Evolutionary conservation across 2,329 filamentous ascomycete genomes (phyloP), one percentile per base, ranked within the genome.

Genomic region (Ophiostoma angusticollis): DNA sequence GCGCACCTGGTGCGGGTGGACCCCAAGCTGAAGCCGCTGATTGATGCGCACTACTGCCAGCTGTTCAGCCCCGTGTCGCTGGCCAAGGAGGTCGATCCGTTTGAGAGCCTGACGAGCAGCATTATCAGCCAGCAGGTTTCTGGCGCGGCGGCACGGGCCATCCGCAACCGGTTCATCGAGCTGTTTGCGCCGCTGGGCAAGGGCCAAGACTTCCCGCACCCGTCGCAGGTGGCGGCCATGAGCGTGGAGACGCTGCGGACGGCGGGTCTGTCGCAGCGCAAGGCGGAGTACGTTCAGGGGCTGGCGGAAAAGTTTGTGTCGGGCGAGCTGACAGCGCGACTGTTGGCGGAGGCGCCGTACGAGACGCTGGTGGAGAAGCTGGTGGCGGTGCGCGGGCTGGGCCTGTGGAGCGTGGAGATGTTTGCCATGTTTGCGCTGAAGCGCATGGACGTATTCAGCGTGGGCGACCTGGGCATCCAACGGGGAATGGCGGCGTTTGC

Each of bases 71-170:
- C 84, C 0, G 78, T 81, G 46, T 85, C 86, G 0, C 63, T 96
- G n/a, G 74, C 79, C 21, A 85, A 95, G 58, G 68, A 75, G 47
- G 74, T 95, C 44, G 85, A 96, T 58, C 91, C 91, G 0, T 98
- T 95, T 53, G 79, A 81, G 50, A 78, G 75, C 41, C 68, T 98
- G 24, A 72, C 75, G 28, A 87, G 80, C 57, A 82, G 86, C 37
- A 95, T 98, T 54, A 93, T 96, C 51, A 86, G 84, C 38, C 91
- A 96, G 61, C 91, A 98, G 63, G 89, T 98, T 16, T 94, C 86
- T 1, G 86, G 89, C 14, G 85, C 86, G 6, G 91, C 91, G 1
- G 91, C 91, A 11, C 80, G 75, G 49, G 83, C 83, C 6, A 96
- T 98, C 61, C 87, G 89, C 57, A 72, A 72, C 35, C 89, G 84